Evolutionary conservation across 2,329 filamentous ascomycete genomes (phyloP), one percentile per base, ranked within the genome.

Genomic region (Aspergillus tanneri): DNA sequence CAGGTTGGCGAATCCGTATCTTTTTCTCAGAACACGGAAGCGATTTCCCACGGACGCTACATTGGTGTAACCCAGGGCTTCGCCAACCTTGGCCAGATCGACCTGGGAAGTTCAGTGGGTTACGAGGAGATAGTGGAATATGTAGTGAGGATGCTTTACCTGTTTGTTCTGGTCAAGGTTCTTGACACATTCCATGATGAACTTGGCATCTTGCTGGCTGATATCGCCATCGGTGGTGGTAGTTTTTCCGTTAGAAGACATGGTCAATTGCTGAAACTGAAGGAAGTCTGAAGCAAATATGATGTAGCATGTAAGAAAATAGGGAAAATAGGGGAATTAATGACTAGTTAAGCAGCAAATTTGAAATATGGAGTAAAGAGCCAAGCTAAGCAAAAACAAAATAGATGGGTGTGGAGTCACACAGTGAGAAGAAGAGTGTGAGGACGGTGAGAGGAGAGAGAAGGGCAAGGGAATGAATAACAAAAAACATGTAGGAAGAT

Each of bases 101-200:
- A 68, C 55, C 65, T 67, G 35, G 3, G 14, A 0, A 12, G 27
- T n/a, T 19, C 30, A 30, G 21, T 50, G 21, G 37, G 45, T 25
- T 22, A 25, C 12, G 12, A 8, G 12, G 8, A 2, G 6, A 14
- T 2, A 32, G 3, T 18, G 11, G 11, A 3, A 8, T 16, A 1
- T 14, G 5, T 7, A 32, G 11, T 25, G 11, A 8, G 4, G 7
- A 18, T n/a, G n/a, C n/a, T 45, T 52, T 57, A 43, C 57, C 49
- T 45, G 44, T 38, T 22, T 59, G 45, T 45, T 49, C 14, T 28
- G 45, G 16, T 50, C 53, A 2, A 64, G 42, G 37, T 57, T 50
- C 14, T 57, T 58, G 8, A 66, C 39, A 24, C 63, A 66, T 35
- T 60, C 62, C 19, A 64, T 47, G 46, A 64, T 49, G 36, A 66